These are phyloP conservation scores for Yarrowia alimentaria DNA, from an alignment of 805 yeast genomes.

Conservation along the genomic window DNA sequence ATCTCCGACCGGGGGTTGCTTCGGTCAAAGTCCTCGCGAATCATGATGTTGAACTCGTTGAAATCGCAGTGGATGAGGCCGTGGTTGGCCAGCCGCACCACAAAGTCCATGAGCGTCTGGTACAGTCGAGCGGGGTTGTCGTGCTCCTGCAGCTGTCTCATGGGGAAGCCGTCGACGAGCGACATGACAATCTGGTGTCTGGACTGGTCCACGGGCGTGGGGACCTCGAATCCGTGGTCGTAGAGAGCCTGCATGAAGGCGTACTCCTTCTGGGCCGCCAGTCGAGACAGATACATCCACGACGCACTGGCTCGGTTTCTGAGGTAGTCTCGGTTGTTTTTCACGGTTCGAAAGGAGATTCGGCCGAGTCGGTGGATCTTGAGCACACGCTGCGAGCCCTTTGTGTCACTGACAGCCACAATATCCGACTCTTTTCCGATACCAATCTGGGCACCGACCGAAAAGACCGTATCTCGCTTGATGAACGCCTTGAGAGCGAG, in stretches of 20 bases:
- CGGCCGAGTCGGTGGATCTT: conserved; percentile 94
- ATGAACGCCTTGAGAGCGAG: conserved; percentile 83
- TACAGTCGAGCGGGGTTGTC: conserved; percentile 68
- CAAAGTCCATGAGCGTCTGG: conserved; percentile 81
- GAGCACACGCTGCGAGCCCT: conserved; percentile 51
- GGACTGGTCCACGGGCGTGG: conserved; percentile 82
- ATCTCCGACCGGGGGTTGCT: conserved; percentile 58
- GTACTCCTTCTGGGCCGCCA: conserved; percentile 92
- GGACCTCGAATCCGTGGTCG: conserved; percentile 78
- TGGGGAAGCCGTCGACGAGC: conserved; percentile 81
- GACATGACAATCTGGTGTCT: conserved; percentile 95
- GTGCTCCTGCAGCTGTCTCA: conserved; percentile 78
- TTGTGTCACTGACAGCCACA: conserved; percentile 68
- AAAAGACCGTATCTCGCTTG: conserved; percentile 67
- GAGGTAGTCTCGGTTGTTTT: conserved; percentile 89
- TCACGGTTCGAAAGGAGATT: conserved; percentile 87
- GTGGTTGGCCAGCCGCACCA: conserved; percentile 75
- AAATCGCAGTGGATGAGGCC: conserved; percentile 97
- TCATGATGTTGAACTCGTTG: conserved; percentile 93
- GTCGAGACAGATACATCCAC: conserved; percentile 88
- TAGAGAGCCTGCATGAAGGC: conserved; percentile 78
- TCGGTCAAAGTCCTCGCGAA: conserved; percentile 49
- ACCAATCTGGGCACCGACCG: conserved; percentile 53
- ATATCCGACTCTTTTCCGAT: conserved; percentile 83
- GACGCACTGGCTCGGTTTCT: conserved; percentile 66